Conservation (phyloP, 2,329 filamentous ascomycete species). For the Triangularia setosa region DNA sequence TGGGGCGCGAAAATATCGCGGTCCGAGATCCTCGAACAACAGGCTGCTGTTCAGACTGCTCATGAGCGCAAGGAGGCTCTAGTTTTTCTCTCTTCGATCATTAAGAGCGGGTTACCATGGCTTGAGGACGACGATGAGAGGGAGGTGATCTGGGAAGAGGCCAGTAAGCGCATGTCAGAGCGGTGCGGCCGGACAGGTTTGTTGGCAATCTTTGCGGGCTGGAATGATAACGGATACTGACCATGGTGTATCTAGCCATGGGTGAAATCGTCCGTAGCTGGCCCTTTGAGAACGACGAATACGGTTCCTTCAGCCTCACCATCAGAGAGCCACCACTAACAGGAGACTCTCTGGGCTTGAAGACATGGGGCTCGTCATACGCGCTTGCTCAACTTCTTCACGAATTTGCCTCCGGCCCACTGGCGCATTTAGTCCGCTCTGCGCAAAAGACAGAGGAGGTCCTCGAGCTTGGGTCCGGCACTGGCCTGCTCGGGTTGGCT, state of each 20-base stretch:
- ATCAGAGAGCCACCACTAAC: constrained; percentile 86
- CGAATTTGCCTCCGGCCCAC: constrained; percentile 35
- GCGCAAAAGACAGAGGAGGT: constrained; percentile 35
- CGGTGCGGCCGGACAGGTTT: constrained; percentile 72
- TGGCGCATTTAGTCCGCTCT: constrained; percentile 43
- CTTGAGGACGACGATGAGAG: constrained; percentile 61
- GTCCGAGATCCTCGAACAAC: constrained; percentile 39
- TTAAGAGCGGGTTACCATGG: constrained; percentile 66
- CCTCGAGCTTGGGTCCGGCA: constrained; percentile 85
- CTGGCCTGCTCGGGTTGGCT: constrained; percentile 83
- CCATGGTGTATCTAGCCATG: constrained; percentile 41
- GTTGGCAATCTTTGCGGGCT: constrained; percentile 20
- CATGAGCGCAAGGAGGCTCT: constrained; percentile 50
- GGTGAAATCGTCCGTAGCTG: constrained; percentile 53
- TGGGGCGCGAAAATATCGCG: constrained; percentile 54
- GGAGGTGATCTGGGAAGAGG: constrained; percentile 72
- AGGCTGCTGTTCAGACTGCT: constrained; percentile 22
- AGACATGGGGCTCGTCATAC: constrained; percentile 93
- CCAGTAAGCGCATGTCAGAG: constrained; percentile 76
- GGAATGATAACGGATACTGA: neutral
- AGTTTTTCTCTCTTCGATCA: constrained; percentile 64
- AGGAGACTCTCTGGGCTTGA: constrained; percentile 82
- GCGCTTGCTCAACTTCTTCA: constrained; percentile 72
- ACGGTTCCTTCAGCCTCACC: constrained; percentile 56
- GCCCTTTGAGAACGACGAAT: constrained; percentile 42